phyloP scores from a whole-genome alignment of 305 asterid species.

The Stenogyne calaminthoides region DNA sequence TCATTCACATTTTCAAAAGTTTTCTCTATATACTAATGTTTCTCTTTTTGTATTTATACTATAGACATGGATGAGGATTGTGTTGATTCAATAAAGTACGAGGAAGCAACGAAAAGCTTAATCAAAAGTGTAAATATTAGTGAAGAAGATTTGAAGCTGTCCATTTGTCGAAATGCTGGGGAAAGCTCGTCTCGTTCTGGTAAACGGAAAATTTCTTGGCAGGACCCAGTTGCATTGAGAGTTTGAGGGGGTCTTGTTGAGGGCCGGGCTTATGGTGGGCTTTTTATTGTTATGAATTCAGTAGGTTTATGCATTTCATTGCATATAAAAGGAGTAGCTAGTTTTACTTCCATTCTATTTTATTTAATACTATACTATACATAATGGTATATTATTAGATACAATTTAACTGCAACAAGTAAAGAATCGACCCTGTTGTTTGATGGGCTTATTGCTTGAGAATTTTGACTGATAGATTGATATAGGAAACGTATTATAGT shows the following conservation, averaged over 20 bases:
- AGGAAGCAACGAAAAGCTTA: slow-evolving; percentile 50
- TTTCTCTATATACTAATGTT: no score
- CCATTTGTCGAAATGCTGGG: slow-evolving; percentile 70
- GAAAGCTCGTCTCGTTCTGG: slow-evolving; percentile 71
- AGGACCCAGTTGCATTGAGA: slow-evolving; percentile 88
- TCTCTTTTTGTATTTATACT: not conserved
- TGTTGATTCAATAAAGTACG: slow-evolving; percentile 41
- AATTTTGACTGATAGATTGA: not conserved
- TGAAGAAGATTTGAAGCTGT: slow-evolving; percentile 70
- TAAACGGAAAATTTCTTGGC: slow-evolving; percentile 94
- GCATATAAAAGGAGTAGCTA: not conserved
- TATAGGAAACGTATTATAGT: not conserved
- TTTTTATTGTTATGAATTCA: not conserved
- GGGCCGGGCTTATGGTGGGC: not conserved
- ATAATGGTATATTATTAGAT: not conserved
- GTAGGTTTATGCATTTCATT: slow-evolving; percentile 16
- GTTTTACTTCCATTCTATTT: not conserved
- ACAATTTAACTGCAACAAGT: not conserved
- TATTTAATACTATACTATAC: not conserved
- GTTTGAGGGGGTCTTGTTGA: slow-evolving; percentile 43
- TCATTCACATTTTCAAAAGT: not conserved
- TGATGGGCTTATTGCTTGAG: not conserved
- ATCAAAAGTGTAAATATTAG: slow-evolving; percentile 41
- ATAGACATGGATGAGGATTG: slow-evolving; percentile 84
- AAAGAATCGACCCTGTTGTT: not conserved